Conservation (phyloP, 257 asterid genomes). For the Salvia hispanica region DNA sequence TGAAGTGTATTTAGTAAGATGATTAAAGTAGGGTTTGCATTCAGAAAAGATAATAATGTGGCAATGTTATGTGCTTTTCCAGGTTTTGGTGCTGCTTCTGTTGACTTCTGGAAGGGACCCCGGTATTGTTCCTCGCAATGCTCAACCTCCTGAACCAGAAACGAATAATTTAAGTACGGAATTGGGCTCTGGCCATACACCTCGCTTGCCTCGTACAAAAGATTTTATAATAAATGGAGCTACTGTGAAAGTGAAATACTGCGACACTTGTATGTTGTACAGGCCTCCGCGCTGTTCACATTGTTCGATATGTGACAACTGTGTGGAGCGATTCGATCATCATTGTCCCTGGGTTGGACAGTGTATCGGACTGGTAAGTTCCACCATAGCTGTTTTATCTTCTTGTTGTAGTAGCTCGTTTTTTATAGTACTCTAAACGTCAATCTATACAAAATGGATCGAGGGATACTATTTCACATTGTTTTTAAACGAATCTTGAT, state of each 20-base stretch:
- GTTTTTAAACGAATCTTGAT: slow-evolving; percentile 17
- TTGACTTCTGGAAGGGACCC: slow-evolving; percentile 92
- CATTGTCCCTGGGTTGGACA: slow-evolving; percentile 99
- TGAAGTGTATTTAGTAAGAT: slow-evolving; percentile 8
- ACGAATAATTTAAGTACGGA: slow-evolving; percentile 47
- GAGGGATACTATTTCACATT: not conserved
- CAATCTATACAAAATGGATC: not conserved
- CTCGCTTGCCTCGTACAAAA: slow-evolving; percentile 72
- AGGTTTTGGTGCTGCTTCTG: slow-evolving; percentile 76
- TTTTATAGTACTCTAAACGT: not conserved
- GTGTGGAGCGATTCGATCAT: slow-evolving; percentile 93
- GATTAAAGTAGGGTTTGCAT: slow-evolving; percentile 4
- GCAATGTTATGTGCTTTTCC: slow-evolving; percentile 24
- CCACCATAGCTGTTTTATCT: too few relatives aligned
- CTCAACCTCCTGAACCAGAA: slow-evolving; percentile 87
- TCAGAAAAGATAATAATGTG: slow-evolving; percentile 8
- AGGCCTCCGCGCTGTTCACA: slow-evolving; percentile 96
- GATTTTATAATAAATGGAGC: slow-evolving; percentile 69
- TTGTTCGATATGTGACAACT: slow-evolving; percentile 90
- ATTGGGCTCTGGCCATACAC: slow-evolving; percentile 47
- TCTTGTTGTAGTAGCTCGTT: too few relatives aligned
- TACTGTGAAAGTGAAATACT: slow-evolving; percentile 76
- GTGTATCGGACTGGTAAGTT: slow-evolving; percentile 83
- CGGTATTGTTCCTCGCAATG: slow-evolving; percentile 88
- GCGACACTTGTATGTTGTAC: slow-evolving; percentile 86